phyloP scores from a whole-genome alignment of 2,329 filamentous ascomycete genomes.

The Zalaria obscura region DNA sequence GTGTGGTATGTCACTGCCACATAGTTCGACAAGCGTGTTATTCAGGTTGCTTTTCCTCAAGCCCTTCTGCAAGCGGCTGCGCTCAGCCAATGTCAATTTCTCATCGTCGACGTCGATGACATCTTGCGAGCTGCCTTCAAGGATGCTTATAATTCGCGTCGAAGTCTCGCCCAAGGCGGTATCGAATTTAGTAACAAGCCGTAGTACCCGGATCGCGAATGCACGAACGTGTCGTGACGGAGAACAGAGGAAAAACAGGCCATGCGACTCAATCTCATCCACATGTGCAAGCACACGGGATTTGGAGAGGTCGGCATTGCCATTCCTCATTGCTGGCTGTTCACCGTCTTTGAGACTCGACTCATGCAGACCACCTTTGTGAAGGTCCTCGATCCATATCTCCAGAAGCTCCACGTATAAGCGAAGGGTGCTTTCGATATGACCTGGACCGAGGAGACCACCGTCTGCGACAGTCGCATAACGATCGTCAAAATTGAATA shows the following conservation, averaged over 20 bases:
- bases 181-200: slow-evolving; percentile 88
- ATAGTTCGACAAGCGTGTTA: slow-evolving; percentile 81
- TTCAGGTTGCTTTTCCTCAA: slow-evolving; percentile 72
- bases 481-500: slow-evolving; percentile 95
- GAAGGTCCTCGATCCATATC: slow-evolving; percentile 95
- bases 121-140: slow-evolving; percentile 76
- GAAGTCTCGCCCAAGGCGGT: slow-evolving; percentile 64
- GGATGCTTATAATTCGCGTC: slow-evolving; percentile 74
- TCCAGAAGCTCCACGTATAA: slow-evolving; percentile 87
- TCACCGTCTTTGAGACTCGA: not conserved
- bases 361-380: not conserved
- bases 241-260: slow-evolving; percentile 92
- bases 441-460: slow-evolving; percentile 82
- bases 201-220: slow-evolving; percentile 83
- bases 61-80: slow-evolving; percentile 80
- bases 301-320: slow-evolving; percentile 53
- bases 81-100: slow-evolving; percentile 77
- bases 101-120: slow-evolving; percentile 91
- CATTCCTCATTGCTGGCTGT: slow-evolving; percentile 54
- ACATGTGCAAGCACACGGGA: slow-evolving; percentile 86
- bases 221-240: slow-evolving; percentile 80
- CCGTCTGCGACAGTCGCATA: slow-evolving; percentile 98
- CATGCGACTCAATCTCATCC: slow-evolving; percentile 92
- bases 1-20: slow-evolving; percentile 88
- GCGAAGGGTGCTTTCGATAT: slow-evolving; percentile 86